phyloP scores from a whole-genome alignment of 78 protist species.

The slime mould (Dictyostelium discoideum) region dicty_2.7 NC_007090.3:4908001-4908500 shows the following conservation, averaged over 20 bases:
- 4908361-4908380: too few relatives aligned
- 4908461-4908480: not conserved
- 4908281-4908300: not conserved
- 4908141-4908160: not conserved
- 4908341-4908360: not conserved
- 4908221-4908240: too few relatives aligned
- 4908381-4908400: too few relatives aligned
- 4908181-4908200: too few relatives aligned
- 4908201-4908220: too few relatives aligned
- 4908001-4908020: not conserved
- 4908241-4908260: not conserved
- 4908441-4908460: too few relatives aligned
- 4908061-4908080: not conserved
- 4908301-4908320: not conserved
- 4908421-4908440: too few relatives aligned
- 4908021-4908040: too few relatives aligned
- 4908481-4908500: not conserved
- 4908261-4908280: too few relatives aligned
- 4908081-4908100: not conserved
- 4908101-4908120: not conserved
- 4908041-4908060: not conserved
- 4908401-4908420: too few relatives aligned
- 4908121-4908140: too few relatives aligned
- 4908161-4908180: not conserved
- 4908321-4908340: not conserved